phyloP scores from a whole-genome alignment of 768 basidiomycete genomes.

The Lactifluus subvellereus region DNA sequence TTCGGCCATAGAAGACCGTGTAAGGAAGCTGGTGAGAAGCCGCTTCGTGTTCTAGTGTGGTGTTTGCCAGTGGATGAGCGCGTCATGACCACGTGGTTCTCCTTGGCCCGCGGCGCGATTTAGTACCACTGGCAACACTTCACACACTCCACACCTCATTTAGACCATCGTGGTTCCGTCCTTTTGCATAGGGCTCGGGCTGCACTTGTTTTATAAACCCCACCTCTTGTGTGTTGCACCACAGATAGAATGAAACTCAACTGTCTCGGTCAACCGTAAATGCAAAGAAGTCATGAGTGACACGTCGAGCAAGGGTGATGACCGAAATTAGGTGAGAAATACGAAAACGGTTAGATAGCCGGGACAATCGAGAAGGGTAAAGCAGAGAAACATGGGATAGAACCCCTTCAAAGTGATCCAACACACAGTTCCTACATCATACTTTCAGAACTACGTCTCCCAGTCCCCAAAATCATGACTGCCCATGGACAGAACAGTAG shows the following conservation, averaged over 20 bases:
- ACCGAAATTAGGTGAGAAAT: background rate
- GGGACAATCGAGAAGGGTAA: background rate
- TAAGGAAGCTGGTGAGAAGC: no score
- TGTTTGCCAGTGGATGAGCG: background rate
- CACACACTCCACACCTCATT: no score
- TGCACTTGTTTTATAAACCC: background rate
- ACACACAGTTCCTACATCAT: slow-evolving; percentile 45
- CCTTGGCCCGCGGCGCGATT: background rate
- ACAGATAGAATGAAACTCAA: background rate
- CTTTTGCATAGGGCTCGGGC: background rate
- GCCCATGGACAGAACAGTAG: slow-evolving; percentile 83
- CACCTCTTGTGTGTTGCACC: background rate
- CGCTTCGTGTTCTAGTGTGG: no score
- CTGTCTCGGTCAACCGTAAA: background rate
- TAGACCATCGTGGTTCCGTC: no score
- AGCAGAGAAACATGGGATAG: background rate
- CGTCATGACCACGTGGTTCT: slow-evolving; percentile 10
- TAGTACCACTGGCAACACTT: background rate
- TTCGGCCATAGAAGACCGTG: no score
- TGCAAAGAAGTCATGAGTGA: background rate
- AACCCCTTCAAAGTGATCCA: background rate
- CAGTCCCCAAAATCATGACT: slow-evolving; percentile 70
- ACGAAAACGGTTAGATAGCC: background rate
- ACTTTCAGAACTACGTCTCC: slow-evolving; percentile 57
- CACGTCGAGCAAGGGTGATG: background rate